Base-by-base conservation (phyloP, 495 filamentous ascomycete genomes). In the Delitschia confertaspora region DNA sequence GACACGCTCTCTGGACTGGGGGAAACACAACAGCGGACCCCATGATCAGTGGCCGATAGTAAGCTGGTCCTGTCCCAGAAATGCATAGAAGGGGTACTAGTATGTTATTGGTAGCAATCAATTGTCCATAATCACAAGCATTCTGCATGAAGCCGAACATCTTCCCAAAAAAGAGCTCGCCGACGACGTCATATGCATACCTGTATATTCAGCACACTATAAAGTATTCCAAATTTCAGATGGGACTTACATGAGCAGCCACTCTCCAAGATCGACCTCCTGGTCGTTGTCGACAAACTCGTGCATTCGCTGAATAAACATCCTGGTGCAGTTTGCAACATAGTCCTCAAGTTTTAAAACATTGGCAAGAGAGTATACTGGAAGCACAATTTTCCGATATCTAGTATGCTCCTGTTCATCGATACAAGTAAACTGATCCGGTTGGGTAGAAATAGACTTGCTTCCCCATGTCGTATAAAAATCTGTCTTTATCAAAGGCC, bases 121-220 rank as follows among this genome's bases (percentile, higher is more conserved):
- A 57, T 51, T 80, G 79, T 0, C 78, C 75, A 62, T 47, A 33
- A 4, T 24, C n/a, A 17, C 37, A 45, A 8, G 52, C 43, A 35
- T 26, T 38, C 22, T 55, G 23, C 5, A 41, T 11, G 24, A 44
- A 18, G 11, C 64, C 65, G 53, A 82, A 77, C 7, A 74, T 65
- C 48, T 79, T 73, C 38, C 70, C 70, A 49, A 78, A 82, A 2
- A 76, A 79, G 50, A 83, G 78, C 49, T 79, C 70, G 24, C 76
- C 76, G 47, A 82, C 80, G 1, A 80, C 74, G 44, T 78, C 76
- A 47, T 76, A 77, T 0, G 74, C 72, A 47, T 73, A 79, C 43
- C 43, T 47, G 26, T 7, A 29, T 7, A 13, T 13, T 7, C 4
- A 6, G n/a, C n/a, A 33, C 21, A 31, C 14, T 37, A 13, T n/a